Evolutionary conservation across 1,284 basidiomycete species (phyloP).

Genomic region (Phenoliferia sp.): DNA sequence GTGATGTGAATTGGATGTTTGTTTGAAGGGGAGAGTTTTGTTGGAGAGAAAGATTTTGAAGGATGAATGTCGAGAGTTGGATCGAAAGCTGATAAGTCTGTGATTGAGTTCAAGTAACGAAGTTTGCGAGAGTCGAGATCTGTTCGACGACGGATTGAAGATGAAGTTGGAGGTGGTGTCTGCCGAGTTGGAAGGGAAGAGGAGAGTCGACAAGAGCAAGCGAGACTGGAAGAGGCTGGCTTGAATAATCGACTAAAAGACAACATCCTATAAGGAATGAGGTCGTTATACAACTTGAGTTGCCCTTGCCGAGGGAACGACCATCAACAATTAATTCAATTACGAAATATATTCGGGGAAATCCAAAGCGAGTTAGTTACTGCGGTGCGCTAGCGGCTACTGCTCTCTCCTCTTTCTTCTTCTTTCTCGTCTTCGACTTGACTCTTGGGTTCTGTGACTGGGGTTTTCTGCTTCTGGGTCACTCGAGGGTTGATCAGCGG

Average conservation of each 20-base stretch:
- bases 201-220: background rate
- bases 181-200: background rate
- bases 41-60: conserved; percentile 26
- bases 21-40: conserved; percentile 17
- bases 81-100: conserved; percentile 37
- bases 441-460: background rate
- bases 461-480: no score
- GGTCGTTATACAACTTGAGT: no score
- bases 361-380: no score
- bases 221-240: background rate
- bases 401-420: background rate
- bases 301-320: no score
- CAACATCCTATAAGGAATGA: background rate
- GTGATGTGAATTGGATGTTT: conserved; percentile 34
- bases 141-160: background rate
- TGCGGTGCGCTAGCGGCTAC: no score
- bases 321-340: no score
- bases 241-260: background rate
- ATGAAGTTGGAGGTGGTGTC: background rate
- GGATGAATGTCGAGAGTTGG: conserved; percentile 40
- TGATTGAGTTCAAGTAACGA: conserved; percentile 15
- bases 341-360: no score
- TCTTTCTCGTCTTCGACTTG: background rate
- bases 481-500: no score
- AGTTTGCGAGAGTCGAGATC: conserved; percentile 17